These are phyloP conservation scores for Fusarium sp. DNA, from an alignment of 2,329 filamentous ascomycete genomes.

Conservation along the genomic window DNA sequence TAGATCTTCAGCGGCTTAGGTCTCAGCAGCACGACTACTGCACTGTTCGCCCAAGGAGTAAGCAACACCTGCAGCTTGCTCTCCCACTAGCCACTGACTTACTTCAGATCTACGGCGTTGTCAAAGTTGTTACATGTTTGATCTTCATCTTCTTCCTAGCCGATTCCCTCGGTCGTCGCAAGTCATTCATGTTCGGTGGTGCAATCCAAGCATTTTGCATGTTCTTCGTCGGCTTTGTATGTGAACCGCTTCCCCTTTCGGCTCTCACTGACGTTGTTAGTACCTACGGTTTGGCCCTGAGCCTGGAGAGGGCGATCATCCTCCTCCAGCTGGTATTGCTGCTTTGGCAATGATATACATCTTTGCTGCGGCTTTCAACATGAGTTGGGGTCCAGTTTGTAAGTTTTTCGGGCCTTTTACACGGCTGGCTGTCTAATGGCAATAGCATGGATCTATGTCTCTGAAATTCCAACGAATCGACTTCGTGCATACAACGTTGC, in stretches of 20 bases:
- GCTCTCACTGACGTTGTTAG: constrained; percentile 1
- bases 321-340: constrained; percentile 60
- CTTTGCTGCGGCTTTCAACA: constrained; percentile 71
- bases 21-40: constrained; percentile 61
- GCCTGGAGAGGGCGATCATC: constrained; percentile 49
- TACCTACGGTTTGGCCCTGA: constrained; percentile 64
- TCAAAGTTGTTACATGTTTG: constrained; percentile 72
- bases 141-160: constrained; percentile 72
- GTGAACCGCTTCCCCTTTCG: fast-evolving
- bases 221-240: constrained; percentile 68
- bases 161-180: constrained; percentile 72
- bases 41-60: constrained; percentile 74
- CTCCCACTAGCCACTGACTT: fast-evolving
- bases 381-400: constrained; percentile 72
- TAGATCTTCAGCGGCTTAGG: constrained; percentile 70
- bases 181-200: constrained; percentile 45
- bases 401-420: constrained; percentile 50
- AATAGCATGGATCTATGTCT: constrained; percentile 59
- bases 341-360: constrained; percentile 71
- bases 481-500: constrained; percentile 70
- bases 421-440: background rate
- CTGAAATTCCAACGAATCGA: constrained; percentile 71
- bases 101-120: constrained; percentile 65
- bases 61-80: background rate
- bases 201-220: constrained; percentile 54